Conservation (phyloP, 306 rosid species). For the Ormosia emarginata region DNA sequence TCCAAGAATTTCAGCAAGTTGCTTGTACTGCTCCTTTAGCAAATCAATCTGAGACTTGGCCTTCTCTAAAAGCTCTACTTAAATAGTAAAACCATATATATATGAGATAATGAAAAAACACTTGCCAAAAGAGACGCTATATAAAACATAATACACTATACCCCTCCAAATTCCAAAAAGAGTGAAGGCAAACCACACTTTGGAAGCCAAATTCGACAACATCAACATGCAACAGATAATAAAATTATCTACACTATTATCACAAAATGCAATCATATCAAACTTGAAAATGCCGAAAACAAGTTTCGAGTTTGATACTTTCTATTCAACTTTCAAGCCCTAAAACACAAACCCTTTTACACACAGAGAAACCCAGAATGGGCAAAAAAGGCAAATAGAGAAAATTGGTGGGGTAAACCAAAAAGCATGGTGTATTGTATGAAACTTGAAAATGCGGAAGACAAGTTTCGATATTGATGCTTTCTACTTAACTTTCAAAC, state of each 20-base stretch:
- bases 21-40: slow-evolving; percentile 68
- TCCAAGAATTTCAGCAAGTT: slow-evolving; percentile 62
- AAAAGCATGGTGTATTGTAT: neutral
- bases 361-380: neutral
- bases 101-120: neutral
- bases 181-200: neutral
- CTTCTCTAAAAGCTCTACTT: slow-evolving; percentile 72
- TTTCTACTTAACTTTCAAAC: neutral
- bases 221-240: neutral
- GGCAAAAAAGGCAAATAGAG: neutral
- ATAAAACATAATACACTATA: neutral
- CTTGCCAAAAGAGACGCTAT: neutral
- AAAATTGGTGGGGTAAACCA: neutral
- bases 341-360: neutral
- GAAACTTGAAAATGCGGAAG: neutral
- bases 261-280: neutral
- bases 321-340: neutral
- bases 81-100: neutral
- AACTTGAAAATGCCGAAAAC: neutral
- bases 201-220: neutral
- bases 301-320: neutral
- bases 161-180: neutral
- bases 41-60: slow-evolving; percentile 62
- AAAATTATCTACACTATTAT: neutral
- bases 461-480: neutral